A percentile compares a stretch with the other conserved stretches of the same genome.
Conservation (phyloP, 495 filamentous ascomycete species). For the Penicillium lividum region DNA sequence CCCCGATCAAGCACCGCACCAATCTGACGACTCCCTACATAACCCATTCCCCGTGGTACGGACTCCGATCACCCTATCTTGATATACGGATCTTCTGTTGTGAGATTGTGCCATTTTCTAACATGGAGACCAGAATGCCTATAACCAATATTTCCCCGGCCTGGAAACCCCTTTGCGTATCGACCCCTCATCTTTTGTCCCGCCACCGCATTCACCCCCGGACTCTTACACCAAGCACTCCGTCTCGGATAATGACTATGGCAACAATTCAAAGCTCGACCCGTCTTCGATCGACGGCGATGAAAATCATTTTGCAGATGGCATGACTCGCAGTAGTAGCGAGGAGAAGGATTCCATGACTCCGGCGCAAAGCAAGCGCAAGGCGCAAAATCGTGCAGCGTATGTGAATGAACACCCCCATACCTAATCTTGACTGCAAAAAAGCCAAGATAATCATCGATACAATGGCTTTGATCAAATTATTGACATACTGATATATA, state of each 20-base stretch:
- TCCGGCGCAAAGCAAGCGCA: slow-evolving; percentile 81
- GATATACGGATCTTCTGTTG: background rate
- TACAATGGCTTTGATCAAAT: background rate
- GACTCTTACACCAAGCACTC: slow-evolving; percentile 46
- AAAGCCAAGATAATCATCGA: background rate
- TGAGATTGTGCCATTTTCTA: background rate
- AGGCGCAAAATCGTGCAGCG: slow-evolving; percentile 96
- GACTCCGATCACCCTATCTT: background rate
- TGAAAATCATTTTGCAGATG: slow-evolving; percentile 31
- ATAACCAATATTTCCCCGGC: slow-evolving; percentile 36
- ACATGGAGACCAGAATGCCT: slow-evolving; percentile 19
- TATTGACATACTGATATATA: slow-evolving; percentile 30
- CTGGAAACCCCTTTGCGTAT: slow-evolving; percentile 42
- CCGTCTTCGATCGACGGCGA: slow-evolving; percentile 36
- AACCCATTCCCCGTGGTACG: slow-evolving; percentile 34
- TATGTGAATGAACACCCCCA: slow-evolving; percentile 50
- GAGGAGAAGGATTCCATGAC: slow-evolving; percentile 71
- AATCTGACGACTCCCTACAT: slow-evolving; percentile 29
- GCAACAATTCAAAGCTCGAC: slow-evolving; percentile 22
- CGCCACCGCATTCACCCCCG: slow-evolving; percentile 47
- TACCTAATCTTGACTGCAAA: background rate
- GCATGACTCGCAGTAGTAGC: slow-evolving; percentile 47
- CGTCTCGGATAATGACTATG: slow-evolving; percentile 32
- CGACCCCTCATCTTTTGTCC: slow-evolving; percentile 34
- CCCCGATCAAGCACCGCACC: slow-evolving; percentile 32